Evolutionary conservation across 192 early-diverging fungal genomes (phyloP).

Genomic region (Coemansia reversa): DNA sequence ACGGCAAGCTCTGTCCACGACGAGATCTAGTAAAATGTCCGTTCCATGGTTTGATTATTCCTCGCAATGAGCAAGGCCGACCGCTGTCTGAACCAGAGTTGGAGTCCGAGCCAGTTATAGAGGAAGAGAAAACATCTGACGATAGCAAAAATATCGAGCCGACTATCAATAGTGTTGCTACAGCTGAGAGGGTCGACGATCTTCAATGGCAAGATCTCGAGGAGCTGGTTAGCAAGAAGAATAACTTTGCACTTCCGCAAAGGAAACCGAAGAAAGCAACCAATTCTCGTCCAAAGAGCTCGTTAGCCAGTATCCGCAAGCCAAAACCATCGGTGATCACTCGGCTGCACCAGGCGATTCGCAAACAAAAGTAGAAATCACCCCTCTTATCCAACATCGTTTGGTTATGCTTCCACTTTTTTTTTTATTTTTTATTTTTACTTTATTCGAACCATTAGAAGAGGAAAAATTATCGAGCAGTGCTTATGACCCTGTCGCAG

Average conservation of each 20-base stretch:
- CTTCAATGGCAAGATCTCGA: slow-evolving; percentile 28
- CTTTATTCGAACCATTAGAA: too few species aligned
- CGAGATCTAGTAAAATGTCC: slow-evolving; percentile 68
- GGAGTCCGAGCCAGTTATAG: not conserved
- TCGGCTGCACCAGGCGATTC: slow-evolving; percentile 4
- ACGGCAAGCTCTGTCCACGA: slow-evolving; percentile 62
- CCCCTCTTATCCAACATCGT: not conserved
- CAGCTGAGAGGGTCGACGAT: slow-evolving; percentile 25
- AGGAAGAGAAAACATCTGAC: not conserved
- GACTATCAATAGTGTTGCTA: slow-evolving; percentile 24
- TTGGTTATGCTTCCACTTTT: slow-evolving; percentile 5
- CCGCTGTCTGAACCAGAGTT: slow-evolving; percentile 8
- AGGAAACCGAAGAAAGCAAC: not conserved
- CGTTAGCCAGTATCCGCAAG: slow-evolving; percentile 28
- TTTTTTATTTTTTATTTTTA: not conserved
- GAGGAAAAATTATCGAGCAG: too few species aligned
- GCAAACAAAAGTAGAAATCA: slow-evolving; percentile 4
- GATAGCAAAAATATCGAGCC: not conserved
- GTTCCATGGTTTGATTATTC: slow-evolving; percentile 62
- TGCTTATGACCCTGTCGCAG: too few species aligned
- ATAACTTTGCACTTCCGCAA: slow-evolving; percentile 2
- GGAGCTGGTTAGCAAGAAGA: slow-evolving; percentile 14
- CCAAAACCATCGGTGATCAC: slow-evolving; percentile 6
- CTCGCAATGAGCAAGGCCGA: slow-evolving; percentile 57
- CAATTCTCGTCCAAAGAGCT: not conserved